Evolutionary conservation across 352 stramenopile genomes (phyloP).

Genomic region (Phytopythium montanum): DNA sequence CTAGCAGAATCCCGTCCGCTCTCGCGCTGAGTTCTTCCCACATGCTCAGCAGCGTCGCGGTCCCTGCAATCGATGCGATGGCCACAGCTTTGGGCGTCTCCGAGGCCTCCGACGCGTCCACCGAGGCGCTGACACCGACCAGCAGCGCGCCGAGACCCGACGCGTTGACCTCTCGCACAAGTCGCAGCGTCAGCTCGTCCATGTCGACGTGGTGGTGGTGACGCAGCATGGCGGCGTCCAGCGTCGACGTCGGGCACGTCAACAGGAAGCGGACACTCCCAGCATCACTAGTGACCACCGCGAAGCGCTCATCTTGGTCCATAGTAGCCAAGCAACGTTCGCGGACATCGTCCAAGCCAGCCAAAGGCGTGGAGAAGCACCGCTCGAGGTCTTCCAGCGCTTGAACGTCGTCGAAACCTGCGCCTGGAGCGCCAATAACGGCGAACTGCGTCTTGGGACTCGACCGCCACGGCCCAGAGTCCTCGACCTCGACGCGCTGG

Average conservation of each 20-base stretch:
- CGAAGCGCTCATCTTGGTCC: constrained; percentile 44
- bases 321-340: constrained; percentile 25
- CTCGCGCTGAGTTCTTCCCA: constrained; percentile 45
- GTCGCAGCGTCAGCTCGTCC: constrained; percentile 53
- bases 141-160: constrained; percentile 44
- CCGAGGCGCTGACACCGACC: constrained; percentile 10
- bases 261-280: constrained; percentile 39
- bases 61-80: constrained; percentile 36
- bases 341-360: neutral
- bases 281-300: constrained; percentile 15
- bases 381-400: constrained; percentile 24
- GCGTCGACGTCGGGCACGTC: constrained; percentile 36
- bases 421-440: constrained; percentile 43
- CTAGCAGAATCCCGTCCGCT: constrained; percentile 38
- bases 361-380: constrained; percentile 16
- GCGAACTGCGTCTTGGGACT: constrained; percentile 69
- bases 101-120: constrained; percentile 4
- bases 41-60: constrained; percentile 46
- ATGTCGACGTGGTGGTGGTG: constrained; percentile 75
- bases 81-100: constrained; percentile 27
- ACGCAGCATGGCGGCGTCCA: constrained; percentile 61
- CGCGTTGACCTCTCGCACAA: constrained; percentile 63
- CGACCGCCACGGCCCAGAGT: constrained; percentile 49
- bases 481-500: constrained; percentile 59
- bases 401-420: constrained; percentile 28